Percentiles rank a stretch among this genome's conserved stretches.
phyloP scores from a whole-genome alignment of 257 asterid genomes.

The Solanum okadae region DNA sequence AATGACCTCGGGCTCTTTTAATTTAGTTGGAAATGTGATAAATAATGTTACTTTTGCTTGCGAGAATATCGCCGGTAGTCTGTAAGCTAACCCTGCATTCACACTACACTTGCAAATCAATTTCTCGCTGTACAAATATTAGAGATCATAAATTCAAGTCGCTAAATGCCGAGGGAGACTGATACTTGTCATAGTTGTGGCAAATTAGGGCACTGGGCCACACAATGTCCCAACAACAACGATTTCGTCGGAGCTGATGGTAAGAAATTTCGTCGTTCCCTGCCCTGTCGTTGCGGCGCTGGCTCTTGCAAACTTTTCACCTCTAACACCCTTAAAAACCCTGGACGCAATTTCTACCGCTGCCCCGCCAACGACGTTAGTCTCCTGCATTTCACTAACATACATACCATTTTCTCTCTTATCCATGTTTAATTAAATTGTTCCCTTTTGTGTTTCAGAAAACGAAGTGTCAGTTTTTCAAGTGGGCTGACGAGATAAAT shows the following conservation, averaged over 20 bases:
- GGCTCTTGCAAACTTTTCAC: background rate
- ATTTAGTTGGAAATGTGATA: background rate
- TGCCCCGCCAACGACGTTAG: conserved; percentile 5
- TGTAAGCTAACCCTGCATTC: background rate
- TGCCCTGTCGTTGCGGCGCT: background rate
- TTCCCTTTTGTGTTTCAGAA: background rate
- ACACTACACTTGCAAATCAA: background rate
- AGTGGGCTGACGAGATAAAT: conserved; percentile 32
- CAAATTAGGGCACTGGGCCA: background rate
- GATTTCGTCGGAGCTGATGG: background rate
- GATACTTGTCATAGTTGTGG: background rate
- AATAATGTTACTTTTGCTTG: background rate
- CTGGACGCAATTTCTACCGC: background rate
- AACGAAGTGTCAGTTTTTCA: conserved; percentile 10
- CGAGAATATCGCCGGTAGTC: background rate
- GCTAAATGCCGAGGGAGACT: background rate
- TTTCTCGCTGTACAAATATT: background rate
- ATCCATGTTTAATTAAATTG: background rate
- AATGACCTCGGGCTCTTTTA: background rate
- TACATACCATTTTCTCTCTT: background rate
- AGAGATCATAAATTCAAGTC: background rate
- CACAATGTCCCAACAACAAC: background rate
- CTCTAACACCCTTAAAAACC: background rate
- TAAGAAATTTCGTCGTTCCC: background rate
- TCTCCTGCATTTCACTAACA: background rate